These are phyloP conservation scores for Neodidymelliopsis sp. DNA, from an alignment of 2,329 filamentous ascomycete species.

Conservation along the genomic window DNA sequence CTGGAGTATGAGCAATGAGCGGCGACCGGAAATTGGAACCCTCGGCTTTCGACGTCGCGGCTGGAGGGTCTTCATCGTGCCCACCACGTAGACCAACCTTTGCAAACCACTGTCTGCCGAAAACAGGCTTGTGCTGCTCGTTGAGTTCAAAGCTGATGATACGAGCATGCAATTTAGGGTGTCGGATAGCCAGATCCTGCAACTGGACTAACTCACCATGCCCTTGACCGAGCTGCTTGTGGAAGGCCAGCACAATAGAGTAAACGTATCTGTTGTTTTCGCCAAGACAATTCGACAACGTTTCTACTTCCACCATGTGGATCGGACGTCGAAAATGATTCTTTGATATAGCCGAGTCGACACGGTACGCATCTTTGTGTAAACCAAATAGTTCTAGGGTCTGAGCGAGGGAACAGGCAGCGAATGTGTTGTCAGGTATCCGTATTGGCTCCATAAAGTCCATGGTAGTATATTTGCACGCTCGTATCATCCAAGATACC, in stretches of 20 bases:
- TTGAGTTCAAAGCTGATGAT: slow-evolving; percentile 16
- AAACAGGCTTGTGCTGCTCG: slow-evolving; percentile 6
- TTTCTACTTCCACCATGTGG: slow-evolving; percentile 22
- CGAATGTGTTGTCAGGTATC: slow-evolving; percentile 27
- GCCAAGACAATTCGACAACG: slow-evolving; percentile 32
- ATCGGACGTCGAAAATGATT: slow-evolving; percentile 25
- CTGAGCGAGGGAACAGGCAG: slow-evolving; percentile 31
- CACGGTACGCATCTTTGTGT: slow-evolving; percentile 26
- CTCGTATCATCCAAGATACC: slow-evolving; percentile 35
- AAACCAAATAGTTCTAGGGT: slow-evolving; percentile 28
- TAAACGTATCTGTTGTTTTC: slow-evolving; percentile 29
- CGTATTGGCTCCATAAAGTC: slow-evolving; percentile 21
- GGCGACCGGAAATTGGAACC: no score
- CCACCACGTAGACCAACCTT: not conserved
- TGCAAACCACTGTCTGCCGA: slow-evolving; percentile 5
- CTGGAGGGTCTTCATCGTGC: not conserved
- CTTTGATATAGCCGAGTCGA: slow-evolving; percentile 25
- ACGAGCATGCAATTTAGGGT: not conserved
- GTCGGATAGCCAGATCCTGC: not conserved
- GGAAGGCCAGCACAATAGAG: slow-evolving; percentile 25
- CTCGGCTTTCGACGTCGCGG: no score
- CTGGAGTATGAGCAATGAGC: no score
- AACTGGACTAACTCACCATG: not conserved
- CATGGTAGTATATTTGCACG: slow-evolving; percentile 23
- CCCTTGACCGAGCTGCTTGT: not conserved